phyloP scores from a whole-genome alignment of 2,329 filamentous ascomycete genomes.

The Aspergillus uvarum region DNA sequence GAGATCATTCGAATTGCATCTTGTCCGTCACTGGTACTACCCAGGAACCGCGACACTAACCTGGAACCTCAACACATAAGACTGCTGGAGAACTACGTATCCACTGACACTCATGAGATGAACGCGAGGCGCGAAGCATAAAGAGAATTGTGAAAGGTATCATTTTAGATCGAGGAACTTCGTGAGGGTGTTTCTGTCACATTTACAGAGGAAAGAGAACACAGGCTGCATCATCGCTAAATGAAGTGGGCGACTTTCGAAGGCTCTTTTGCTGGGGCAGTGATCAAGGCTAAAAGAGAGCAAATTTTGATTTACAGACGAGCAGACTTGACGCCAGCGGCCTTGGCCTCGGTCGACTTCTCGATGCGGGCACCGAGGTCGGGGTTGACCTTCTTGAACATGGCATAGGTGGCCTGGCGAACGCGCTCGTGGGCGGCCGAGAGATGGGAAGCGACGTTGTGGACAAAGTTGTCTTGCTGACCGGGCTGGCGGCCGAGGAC shows the following conservation, averaged over 20 bases:
- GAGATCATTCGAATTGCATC: neutral
- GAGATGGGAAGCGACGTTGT: conserved; percentile 60
- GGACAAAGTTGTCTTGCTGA: conserved; percentile 62
- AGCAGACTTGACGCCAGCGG: conserved; percentile 22
- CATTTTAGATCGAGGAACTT: neutral
- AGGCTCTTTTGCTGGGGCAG: no score
- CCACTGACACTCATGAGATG: no score
- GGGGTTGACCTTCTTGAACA: conserved; percentile 59
- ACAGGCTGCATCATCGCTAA: no score
- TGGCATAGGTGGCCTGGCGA: conserved; percentile 59
- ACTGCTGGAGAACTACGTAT: no score
- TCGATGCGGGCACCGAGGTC: conserved; percentile 55
- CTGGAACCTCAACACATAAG: no score
- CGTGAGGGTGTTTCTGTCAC: neutral
- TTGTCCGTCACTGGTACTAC: neutral
- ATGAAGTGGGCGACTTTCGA: no score
- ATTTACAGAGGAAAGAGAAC: neutral
- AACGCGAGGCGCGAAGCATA: neutral
- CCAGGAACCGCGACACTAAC: no score
- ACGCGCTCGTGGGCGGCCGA: conserved; percentile 55
- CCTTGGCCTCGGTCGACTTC: conserved; percentile 51
- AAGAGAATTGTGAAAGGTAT: neutral
- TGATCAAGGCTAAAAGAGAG: no score
- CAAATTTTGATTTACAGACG: conserved; percentile 24
- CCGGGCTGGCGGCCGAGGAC: conserved; percentile 47